Evolutionary conservation across 31 red algal genomes (phyloP), one percentile per base, ranked within the genome.

Genomic region (Odonthalia washingtoniensis): DNA sequence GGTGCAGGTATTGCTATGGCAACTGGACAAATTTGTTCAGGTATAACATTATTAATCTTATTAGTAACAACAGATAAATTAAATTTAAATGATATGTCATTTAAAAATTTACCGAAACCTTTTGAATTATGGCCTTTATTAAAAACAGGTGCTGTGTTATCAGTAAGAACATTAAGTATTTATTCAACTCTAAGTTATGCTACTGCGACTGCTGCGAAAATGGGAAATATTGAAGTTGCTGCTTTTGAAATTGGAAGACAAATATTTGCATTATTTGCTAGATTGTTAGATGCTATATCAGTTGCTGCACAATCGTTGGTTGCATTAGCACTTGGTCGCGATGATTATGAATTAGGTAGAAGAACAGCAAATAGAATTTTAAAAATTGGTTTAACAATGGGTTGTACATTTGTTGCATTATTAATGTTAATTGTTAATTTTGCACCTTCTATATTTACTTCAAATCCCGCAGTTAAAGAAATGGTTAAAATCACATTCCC

Each of bases 1-100:
- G 97, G 97, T 24, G 97, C 97, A 28, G 97, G 92, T 45, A 86
- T 96, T 26, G 97, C 97, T 0, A 96, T 95, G 78, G 97, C 94
- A 3, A 61, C 86, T 0, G 88, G 90, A 0, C 97, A 99, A 76
- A 96, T 82, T 49, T 90, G 85, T 74, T 82, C 88, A 16, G 87
- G 87, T 45, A 46, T 65, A 40, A 72, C 84, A 9, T 70, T 96
- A 41, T 65, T 96, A 34, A 74, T 87, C 28, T 44, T 96, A 31
- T 43, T 96, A 26, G 78, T 96, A 21, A 46, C 72, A n/a, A 92
- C 90, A 33, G 64, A 67, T 21, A 87, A 90, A 61, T 74, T 98
- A 49, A 69, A 77, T 30, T 82, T 87, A 21, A 33, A 1, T 24
- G 96, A 98, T 70, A 49, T 98, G 39, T n/a, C n/a, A n/a, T n/a